Evolutionary conservation across 176 grass and related monocot species (phyloP).

Genomic region (Aechmea fasciata): DNA sequence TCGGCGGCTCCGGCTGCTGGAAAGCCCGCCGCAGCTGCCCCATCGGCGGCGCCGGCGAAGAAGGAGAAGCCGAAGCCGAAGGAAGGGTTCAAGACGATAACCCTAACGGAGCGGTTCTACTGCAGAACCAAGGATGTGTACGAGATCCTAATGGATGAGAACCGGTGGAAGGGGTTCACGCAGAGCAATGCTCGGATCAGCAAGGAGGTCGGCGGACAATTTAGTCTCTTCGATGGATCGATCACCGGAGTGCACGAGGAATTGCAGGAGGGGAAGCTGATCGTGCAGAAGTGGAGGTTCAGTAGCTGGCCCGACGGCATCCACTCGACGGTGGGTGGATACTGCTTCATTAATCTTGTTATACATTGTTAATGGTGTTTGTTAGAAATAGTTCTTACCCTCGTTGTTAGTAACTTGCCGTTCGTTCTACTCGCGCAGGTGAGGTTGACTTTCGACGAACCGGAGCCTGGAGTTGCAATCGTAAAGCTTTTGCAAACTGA

Average conservation of each 20-base stretch:
- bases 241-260: slow-evolving; percentile 85
- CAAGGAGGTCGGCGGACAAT: slow-evolving; percentile 81
- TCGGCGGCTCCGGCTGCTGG: slow-evolving; percentile 1
- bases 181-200: slow-evolving; percentile 92
- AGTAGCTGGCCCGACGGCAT: slow-evolving; percentile 79
- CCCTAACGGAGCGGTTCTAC: slow-evolving; percentile 82
- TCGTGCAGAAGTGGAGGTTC: slow-evolving; percentile 88
- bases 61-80: slow-evolving; percentile 66
- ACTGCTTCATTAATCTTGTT: background rate
- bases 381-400: background rate
- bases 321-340: slow-evolving; percentile 43
- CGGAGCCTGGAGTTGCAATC: slow-evolving; percentile 69
- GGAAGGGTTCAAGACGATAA: slow-evolving; percentile 86
- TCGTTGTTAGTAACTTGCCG: background rate
- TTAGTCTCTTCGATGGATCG: slow-evolving; percentile 86
- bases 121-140: slow-evolving; percentile 76
- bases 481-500: slow-evolving; percentile 86
- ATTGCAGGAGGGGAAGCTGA: slow-evolving; percentile 80
- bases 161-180: slow-evolving; percentile 94
- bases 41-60: slow-evolving; percentile 6
- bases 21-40: slow-evolving; percentile 4
- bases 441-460: slow-evolving; percentile 71
- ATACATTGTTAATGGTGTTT: background rate
- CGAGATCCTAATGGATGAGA: slow-evolving; percentile 96
- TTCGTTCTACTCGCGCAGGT: slow-evolving; percentile 41